Base-by-base conservation (phyloP, 176 grass and related monocot genomes). In the Luzula sylvatica region DNA sequence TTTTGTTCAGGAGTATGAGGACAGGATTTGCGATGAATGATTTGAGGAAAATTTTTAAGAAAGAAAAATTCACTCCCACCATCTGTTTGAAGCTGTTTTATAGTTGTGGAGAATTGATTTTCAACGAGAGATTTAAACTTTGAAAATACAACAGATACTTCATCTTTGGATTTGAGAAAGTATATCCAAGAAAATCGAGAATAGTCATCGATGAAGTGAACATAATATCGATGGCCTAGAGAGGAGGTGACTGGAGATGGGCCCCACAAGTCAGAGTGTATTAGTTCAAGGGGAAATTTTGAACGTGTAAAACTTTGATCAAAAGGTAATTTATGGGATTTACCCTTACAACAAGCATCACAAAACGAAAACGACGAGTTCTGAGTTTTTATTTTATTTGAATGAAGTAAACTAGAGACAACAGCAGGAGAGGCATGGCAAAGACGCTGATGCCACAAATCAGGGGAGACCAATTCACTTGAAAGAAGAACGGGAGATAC, bases 161-260 rank as follows among this genome's bases (percentile, higher is more conserved):
- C 8, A 13, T 25, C 18, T 13, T 58, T 58, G 23, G 18, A n/a
- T 13, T 70, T 46, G 12, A 58, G 8, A 11, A 20, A 52, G 12
- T 67, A 27, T 7, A 62, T 39, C 44, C 23, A 52, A 66, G 22
- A 49, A 20, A 2, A 52, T 15, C 30, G 25, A 21, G 4, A 28
- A 22, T 26, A 66, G 20, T 66, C 61, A 50, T 63, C 30, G 1
- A 63, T 21, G 5, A 63, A 63, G 12, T 17, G 14, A 1, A 46
- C 15, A 63, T 24, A 51, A 13, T 43, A 41, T 18, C n/a, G 8
- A 49, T 4, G 17, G 0, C 0, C 13, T 15, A 15, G 2, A 19
- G 3, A 4, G 7, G 3, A 20, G 1, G 7, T 5, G 17, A 49
- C 17, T 13, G 45, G 45, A 4, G 15, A 19, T 4, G 7, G 45